phyloP scores from a whole-genome alignment of 768 basidiomycete genomes.

The Naganishia vaughanmartiniae region DNA sequence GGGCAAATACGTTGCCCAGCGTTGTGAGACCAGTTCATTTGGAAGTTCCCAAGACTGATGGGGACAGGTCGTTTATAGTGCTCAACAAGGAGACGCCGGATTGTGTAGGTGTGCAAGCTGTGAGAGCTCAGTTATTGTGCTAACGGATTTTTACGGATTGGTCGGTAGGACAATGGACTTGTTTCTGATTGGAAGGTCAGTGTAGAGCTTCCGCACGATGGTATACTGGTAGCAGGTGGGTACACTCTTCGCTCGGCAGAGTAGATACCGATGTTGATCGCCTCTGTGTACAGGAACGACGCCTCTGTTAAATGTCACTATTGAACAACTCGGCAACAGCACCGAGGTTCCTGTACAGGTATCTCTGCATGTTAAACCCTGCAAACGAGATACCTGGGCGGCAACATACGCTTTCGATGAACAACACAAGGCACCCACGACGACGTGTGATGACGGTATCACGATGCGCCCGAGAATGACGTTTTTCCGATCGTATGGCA shows the following conservation, averaged over 20 bases:
- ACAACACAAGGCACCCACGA: constrained; percentile 1
- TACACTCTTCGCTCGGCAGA: not conserved
- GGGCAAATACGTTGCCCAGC: no score
- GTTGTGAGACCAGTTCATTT: no score
- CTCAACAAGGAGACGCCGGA: no score
- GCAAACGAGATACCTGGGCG: constrained; percentile 18
- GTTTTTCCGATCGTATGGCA: no score
- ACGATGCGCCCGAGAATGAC: no score
- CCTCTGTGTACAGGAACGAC: not conserved
- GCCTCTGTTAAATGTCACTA: not conserved
- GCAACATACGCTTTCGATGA: constrained; percentile 12
- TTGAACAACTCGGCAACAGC: constrained; percentile 9
- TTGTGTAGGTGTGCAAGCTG: not conserved
- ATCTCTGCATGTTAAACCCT: not conserved
- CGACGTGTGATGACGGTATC: not conserved
- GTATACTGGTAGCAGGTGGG: not conserved
- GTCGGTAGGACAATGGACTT: not conserved
- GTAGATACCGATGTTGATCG: not conserved
- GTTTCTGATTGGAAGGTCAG: not conserved
- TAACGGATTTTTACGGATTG: not conserved
- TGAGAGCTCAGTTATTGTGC: not conserved
- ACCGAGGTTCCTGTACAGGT: constrained; percentile 6
- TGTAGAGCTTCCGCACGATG: not conserved
- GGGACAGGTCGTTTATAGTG: no score
- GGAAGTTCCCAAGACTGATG: no score